Evolutionary conservation across 2,329 filamentous ascomycete species (phyloP).

Genomic region (Phialophora macrospora): DNA sequence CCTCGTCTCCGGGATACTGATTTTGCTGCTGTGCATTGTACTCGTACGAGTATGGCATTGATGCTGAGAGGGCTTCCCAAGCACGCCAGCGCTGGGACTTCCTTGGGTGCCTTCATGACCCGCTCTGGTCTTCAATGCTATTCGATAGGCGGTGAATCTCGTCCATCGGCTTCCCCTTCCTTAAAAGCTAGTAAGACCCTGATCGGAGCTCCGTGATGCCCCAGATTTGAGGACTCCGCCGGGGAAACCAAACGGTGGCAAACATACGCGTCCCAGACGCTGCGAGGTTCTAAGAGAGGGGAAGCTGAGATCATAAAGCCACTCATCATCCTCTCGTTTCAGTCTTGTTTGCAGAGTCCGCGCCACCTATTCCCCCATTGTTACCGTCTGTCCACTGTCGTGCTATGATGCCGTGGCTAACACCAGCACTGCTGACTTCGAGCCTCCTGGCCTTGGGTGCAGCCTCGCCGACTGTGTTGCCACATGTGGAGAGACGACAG

Average conservation of each 20-base stretch:
- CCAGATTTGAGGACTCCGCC: slow-evolving; percentile 1
- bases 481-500: slow-evolving; percentile 25
- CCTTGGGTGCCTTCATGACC: neutral
- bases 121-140: neutral
- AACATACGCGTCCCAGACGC: neutral
- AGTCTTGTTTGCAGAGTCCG: neutral
- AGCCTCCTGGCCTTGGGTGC: slow-evolving; percentile 13
- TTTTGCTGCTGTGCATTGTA: neutral
- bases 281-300: neutral
- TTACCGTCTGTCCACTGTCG: neutral
- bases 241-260: neutral
- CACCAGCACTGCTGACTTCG: neutral
- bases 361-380: neutral
- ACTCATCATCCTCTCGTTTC: neutral
- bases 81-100: slow-evolving; percentile 1
- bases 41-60: neutral
- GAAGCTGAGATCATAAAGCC: slow-evolving; percentile 4
- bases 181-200: neutral
- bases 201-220: slow-evolving; percentile 10
- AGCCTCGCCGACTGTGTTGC: slow-evolving; percentile 9
- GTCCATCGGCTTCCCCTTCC: neutral
- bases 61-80: neutral
- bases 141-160: neutral
- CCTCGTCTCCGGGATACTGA: neutral
- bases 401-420: slow-evolving; percentile 16